A percentile compares a stretch with the other conserved stretches of the same genome.
Conservation (phyloP, 108 stramenopile species). For the Conticribra weissflogii region DNA sequence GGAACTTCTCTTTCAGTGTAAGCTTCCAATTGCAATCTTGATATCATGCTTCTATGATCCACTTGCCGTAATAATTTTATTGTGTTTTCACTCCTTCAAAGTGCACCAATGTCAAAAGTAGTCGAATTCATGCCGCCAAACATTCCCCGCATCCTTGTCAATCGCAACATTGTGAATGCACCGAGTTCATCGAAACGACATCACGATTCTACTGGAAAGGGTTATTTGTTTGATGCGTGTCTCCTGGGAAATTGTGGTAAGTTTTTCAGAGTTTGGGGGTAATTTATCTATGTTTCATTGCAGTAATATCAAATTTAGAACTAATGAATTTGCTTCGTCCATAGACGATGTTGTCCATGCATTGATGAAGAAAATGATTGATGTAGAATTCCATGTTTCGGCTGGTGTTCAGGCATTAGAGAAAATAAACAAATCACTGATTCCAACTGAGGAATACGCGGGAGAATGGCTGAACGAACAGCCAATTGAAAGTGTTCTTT, state of each 20-base stretch:
- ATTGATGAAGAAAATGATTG: conserved; percentile 52
- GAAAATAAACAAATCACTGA: background rate
- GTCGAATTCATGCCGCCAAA: conserved; percentile 62
- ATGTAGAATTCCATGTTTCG: conserved; percentile 7
- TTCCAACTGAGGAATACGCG: conserved; percentile 1
- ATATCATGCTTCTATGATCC: background rate
- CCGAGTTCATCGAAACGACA: conserved; percentile 11
- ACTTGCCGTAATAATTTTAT: conserved; percentile 6
- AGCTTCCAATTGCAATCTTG: conserved; percentile 13
- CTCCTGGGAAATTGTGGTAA: conserved; percentile 79
- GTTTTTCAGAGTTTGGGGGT: background rate
- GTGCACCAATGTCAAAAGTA: conserved; percentile 87
- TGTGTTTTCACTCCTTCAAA: conserved; percentile 6
- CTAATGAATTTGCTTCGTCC: too few species aligned
- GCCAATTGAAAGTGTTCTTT: conserved; percentile 66
- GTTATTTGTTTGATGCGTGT: conserved; percentile 77
- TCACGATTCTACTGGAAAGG: conserved; percentile 42
- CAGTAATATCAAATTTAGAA: background rate
- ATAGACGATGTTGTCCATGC: conserved; percentile 77
- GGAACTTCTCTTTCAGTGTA: conserved; percentile 87
- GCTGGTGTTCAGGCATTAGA: too few species aligned
- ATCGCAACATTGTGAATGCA: conserved; percentile 78
- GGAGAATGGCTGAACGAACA: conserved; percentile 40
- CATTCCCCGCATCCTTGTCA: conserved; percentile 84
- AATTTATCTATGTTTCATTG: background rate